Conservation (phyloP, 768 basidiomycete species). For the Auriscalpium vulgare region DNA sequence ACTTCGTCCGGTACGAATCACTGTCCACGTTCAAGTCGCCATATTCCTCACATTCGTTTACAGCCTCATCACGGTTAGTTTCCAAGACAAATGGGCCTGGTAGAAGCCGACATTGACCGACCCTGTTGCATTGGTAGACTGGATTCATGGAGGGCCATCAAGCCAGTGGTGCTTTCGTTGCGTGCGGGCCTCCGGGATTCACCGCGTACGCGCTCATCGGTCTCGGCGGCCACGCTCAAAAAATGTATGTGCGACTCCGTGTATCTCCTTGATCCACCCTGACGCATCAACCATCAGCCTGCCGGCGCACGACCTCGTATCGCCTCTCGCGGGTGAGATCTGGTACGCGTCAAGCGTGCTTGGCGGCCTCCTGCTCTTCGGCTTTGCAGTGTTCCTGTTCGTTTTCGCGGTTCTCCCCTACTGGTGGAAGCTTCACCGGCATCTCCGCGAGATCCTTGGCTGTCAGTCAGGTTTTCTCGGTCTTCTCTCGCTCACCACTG, state of each 20-base stretch:
- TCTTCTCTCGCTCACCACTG: not conserved
- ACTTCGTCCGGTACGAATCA: constrained; percentile 31
- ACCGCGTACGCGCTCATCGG: constrained; percentile 40
- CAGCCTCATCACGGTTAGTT: constrained; percentile 32
- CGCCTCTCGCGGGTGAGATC: constrained; percentile 33
- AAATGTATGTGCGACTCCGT: constrained; percentile 27
- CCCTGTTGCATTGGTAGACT: constrained; percentile 22
- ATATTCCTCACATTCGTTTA: not conserved
- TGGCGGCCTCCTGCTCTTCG: constrained; percentile 32
- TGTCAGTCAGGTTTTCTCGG: constrained; percentile 22
- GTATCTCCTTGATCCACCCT: not conserved
- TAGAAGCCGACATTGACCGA: not conserved
- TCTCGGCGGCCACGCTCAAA: constrained; percentile 29
- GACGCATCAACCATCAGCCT: constrained; percentile 19
- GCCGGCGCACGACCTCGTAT: constrained; percentile 27
- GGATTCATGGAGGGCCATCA: constrained; percentile 41
- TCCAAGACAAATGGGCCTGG: not conserved
- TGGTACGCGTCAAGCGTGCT: constrained; percentile 37
- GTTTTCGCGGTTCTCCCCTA: constrained; percentile 36
- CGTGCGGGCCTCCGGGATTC: constrained; percentile 42
- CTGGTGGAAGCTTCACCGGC: constrained; percentile 42
- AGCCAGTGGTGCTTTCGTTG: constrained; percentile 41
- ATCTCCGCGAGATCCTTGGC: constrained; percentile 38
- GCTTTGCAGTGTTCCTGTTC: constrained; percentile 41
- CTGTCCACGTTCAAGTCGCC: not conserved